Evolutionary conservation across 352 stramenopile species (phyloP), one percentile per base, ranked within the genome.

Genomic region (Pythium pyrilobum): DNA sequence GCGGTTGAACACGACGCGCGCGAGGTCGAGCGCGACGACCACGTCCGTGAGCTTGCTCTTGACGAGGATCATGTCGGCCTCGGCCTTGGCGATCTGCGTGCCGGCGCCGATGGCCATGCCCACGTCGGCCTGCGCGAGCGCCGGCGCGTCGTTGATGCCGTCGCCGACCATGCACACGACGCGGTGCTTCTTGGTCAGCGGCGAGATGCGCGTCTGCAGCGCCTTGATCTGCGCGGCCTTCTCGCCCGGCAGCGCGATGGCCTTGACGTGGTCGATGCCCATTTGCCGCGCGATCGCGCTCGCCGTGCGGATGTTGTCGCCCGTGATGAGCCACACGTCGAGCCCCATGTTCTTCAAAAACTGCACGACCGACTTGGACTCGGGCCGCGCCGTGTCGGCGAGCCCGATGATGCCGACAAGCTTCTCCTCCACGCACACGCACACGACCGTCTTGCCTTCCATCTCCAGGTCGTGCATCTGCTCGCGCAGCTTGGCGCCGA

Each of bases 131-230:
- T 96, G 82, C 7, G 89, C 85, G 10, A 98, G 61, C 1, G 95
- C 92, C 11, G 94, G 93, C 7, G 91, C 92, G 69, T 98, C 95
- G 67, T 98, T 98, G 44, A 98, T 96, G 25, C 94, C 93, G 55
- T 98, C 92, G 21, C 94, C 92, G 43, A 96, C 82, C 81, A 98
- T 97, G 34, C 80, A 89, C 10, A 98, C 71, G 15, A 98, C 77
- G 40, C 87, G 74, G 23, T 82, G 70, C 54, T 81, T 88, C 58
- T 75, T 61, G 1, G 84, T 96, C n/a, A 76, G 12, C 1, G 79
- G 72, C 29, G 84, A 87, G 49, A 87, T 64, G 23, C 76, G 80
- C 62, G 65, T 65, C 63, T 96, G 81, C 23, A 94, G 52, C 5
- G 72, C 76, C 57, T 89, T 90, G 54, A 99, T 92, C 62, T 93